These are phyloP conservation scores for Neurospora sp. DNA, from an alignment of 495 filamentous ascomycete species.

Conservation along the genomic window DNA sequence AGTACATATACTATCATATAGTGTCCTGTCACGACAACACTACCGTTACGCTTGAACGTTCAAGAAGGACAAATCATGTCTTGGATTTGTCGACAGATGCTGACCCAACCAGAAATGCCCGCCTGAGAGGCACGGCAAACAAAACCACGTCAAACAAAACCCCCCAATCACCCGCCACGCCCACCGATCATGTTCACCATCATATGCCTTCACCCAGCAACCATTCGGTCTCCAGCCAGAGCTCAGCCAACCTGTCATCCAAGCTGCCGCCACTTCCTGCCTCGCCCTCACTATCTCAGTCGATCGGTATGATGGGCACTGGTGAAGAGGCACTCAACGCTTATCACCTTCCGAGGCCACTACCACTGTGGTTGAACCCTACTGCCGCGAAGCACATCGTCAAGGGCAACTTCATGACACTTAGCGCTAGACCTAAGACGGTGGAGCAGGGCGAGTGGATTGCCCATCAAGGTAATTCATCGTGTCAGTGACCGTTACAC, in stretches of 20 bases:
- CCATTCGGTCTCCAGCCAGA: slow-evolving; percentile 34
- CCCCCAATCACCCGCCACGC: slow-evolving; percentile 23
- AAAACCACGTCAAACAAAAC: slow-evolving; percentile 30
- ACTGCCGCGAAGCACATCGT: slow-evolving; percentile 78
- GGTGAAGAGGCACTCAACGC: slow-evolving; percentile 36
- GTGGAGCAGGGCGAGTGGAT: slow-evolving; percentile 90
- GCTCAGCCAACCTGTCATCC: slow-evolving; percentile 37
- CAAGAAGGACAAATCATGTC: not conserved
- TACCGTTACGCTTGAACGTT: not conserved
- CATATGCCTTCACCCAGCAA: slow-evolving; percentile 31
- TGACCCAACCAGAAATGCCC: slow-evolving; percentile 33
- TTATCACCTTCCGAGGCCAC: slow-evolving; percentile 40
- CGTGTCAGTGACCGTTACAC: not conserved
- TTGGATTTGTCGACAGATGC: slow-evolving; percentile 13
- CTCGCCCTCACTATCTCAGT: slow-evolving; percentile 25
- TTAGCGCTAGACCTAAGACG: slow-evolving; percentile 79
- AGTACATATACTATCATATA: not conserved
- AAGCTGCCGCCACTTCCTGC: slow-evolving; percentile 44
- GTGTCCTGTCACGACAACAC: not conserved
- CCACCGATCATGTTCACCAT: slow-evolving; percentile 19
- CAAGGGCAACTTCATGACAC: slow-evolving; percentile 91
- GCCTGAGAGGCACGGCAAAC: slow-evolving; percentile 34
- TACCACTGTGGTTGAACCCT: slow-evolving; percentile 42
- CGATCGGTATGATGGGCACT: slow-evolving; percentile 19
- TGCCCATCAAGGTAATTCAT: slow-evolving; percentile 72